Base-by-base conservation (phyloP, 2,329 filamentous ascomycete species). In the Pseudocercospora ulei region DNA sequence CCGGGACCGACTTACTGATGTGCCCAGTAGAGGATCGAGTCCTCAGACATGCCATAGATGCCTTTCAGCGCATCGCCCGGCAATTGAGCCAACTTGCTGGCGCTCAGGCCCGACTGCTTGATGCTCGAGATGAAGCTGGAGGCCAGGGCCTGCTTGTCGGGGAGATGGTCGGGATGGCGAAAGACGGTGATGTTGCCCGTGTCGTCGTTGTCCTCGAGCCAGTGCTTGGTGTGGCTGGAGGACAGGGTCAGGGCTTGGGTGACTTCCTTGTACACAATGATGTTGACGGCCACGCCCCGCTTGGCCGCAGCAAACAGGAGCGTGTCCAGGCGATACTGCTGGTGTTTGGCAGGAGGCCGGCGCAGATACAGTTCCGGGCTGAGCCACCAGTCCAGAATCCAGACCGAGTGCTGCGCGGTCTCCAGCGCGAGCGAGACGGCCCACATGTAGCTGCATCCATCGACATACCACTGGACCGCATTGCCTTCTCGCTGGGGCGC, bases 261-360 rank as follows among this genome's bases (percentile, higher is more conserved):
- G 47, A 69, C 66, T 63, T 95, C 87, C 64, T 93, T 94, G 66
- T 94, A 94, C 7, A 94, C 83, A 37, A 94, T 86, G 35, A 93
- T 71, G 52, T 87, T 80, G 52, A 94, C 70, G 52, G 80, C 76
- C 29, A 94, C 86, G 26, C 86, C 87, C 27, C 86, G 75, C 62
- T 88, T 73, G 16, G 87, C 85, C 5, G 85, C 86, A 38, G 78
- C 78, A 53, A 81, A 72, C 31, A 94, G 73, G 77, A 93, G 78
- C 34, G 77, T 74, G 62, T 94, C 86, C 24, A 94, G 66, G 4
- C 86, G 78, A 58, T 92, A 94, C 52, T 80, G 70, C 59, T 92
- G 79, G 62, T 92, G 86, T 57, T 75, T 72, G 12, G 82, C 75
- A 5, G 85, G 85, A 2, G 87, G 86, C 14, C 86, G 75, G 50